Percentiles rank a stretch among this genome's conserved stretches.
Conservation (phyloP, 2,329 filamentous ascomycete genomes). For the Penicillium sp. region DNA sequence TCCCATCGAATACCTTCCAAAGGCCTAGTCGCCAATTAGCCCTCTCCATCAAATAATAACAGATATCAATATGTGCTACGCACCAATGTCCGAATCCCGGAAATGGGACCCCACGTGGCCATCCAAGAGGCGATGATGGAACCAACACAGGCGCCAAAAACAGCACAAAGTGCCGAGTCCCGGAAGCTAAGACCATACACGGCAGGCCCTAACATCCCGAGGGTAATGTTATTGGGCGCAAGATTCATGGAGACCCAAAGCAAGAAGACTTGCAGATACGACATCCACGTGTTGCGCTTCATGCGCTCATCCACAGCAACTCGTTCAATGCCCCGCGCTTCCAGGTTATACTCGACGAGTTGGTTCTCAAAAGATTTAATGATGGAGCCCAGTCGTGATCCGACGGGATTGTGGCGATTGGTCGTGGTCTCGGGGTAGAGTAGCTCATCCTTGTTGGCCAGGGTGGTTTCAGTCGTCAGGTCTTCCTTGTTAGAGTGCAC, state of each 20-base stretch:
- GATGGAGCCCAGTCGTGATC: conserved; percentile 30
- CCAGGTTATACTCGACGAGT: conserved; percentile 48
- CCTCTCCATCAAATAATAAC: not conserved
- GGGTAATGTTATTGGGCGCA: conserved; percentile 61
- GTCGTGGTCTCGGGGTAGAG: conserved; percentile 6
- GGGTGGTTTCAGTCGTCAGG: conserved; percentile 11
- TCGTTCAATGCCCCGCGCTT: conserved; percentile 60
- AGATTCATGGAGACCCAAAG: conserved; percentile 64
- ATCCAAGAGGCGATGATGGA: conserved; percentile 58
- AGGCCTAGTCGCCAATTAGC: conserved; percentile 40
- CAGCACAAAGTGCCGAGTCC: conserved; percentile 56
- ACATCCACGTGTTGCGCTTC: conserved; percentile 49
- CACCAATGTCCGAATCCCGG: conserved; percentile 62
- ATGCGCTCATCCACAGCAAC: conserved; percentile 57
- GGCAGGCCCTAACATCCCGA: conserved; percentile 62
- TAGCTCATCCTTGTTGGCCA: conserved; percentile 19
- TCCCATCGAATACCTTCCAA: conserved; percentile 62
- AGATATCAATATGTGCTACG: conserved; percentile 4
- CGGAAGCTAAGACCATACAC: conserved; percentile 58
- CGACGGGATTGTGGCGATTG: conserved; percentile 19
- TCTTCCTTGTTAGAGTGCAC: conserved; percentile 24
- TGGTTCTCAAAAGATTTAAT: conserved; percentile 40
- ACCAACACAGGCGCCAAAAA: conserved; percentile 58
- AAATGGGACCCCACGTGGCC: conserved; percentile 60
- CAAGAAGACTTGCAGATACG: conserved; percentile 56